Percentiles rank a stretch among this genome's conserved stretches.
Conservation (phyloP, 495 filamentous ascomycete species). For the Cercophora sp. region DNA sequence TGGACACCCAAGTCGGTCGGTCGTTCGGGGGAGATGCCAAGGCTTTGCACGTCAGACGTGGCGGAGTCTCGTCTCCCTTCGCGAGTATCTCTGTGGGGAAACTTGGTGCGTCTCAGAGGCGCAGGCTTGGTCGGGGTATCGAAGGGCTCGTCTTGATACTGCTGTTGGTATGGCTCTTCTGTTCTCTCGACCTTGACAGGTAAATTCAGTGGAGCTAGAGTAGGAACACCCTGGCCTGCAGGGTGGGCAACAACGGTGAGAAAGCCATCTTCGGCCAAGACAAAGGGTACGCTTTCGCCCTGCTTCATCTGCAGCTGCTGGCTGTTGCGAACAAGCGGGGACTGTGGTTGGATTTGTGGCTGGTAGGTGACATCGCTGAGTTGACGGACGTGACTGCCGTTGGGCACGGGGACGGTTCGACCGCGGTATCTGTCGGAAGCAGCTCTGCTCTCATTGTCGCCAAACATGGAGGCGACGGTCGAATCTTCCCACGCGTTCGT, state of each 20-base stretch:
- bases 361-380: conserved; percentile 22
- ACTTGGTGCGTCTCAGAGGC: conserved; percentile 20
- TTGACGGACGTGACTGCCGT: conserved; percentile 22
- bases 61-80: conserved; percentile 21
- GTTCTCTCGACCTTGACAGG: no score
- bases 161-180: conserved; percentile 24
- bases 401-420: not conserved
- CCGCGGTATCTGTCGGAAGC: conserved; percentile 26
- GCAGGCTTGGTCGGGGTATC: conserved; percentile 27
- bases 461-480: conserved; percentile 35
- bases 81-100: conserved; percentile 26
- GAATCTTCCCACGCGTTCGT: conserved; percentile 39
- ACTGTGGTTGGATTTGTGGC: conserved; percentile 5
- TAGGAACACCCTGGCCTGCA: conserved; percentile 2
- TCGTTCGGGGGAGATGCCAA: conserved; percentile 27
- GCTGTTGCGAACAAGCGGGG: conserved; percentile 7
- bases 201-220: conserved; percentile 11
- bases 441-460: conserved; percentile 26
- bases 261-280: conserved; percentile 30
- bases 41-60: conserved; percentile 18
- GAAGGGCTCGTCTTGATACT: conserved; percentile 18
- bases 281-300: conserved; percentile 29
- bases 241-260: conserved; percentile 27
- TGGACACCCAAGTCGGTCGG: conserved; percentile 18
- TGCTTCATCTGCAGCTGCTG: conserved; percentile 6